Base-by-base conservation (phyloP, 805 yeast species). In the Diddensiella transvaalensis region DNA sequence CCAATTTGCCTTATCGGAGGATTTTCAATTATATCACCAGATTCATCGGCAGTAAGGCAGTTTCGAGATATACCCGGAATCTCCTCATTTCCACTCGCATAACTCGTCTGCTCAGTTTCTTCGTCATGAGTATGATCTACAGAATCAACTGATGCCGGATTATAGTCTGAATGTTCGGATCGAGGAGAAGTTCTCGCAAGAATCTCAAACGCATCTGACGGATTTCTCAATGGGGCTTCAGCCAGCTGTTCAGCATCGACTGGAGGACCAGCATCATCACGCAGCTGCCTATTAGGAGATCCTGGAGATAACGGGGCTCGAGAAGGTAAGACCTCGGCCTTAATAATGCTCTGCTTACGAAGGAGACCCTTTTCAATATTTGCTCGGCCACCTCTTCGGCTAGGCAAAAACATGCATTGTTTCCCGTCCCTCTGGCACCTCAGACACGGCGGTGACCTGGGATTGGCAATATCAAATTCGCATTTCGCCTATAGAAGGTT, bases 381-480 rank as follows among this genome's bases (percentile, higher is more conserved):
- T 18, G 22, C 24, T 13, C 15, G 11, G 2, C 77, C 76, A 21
- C 83, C 82, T 50, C 84, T 69, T 39, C 77, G 70, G 42, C 76
- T 71, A 18, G 77, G 80, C 15, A 76, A 74, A 53, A 85, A 81
- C 8, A 83, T 81, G 66, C 97, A 89, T 56, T 83, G 87, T 55
- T 78, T 79, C 8, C 93, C 71, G 60, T 89, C 96, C 43, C 96
- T 72, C 52, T 75, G 73, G 60, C 97, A 89, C 43, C 96, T 69
- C 1, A 79, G 82, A 71, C 97, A 89, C 3, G 91, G 91, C 2
- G 91, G 91, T 26, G 32, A 26, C 2, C 78, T 80, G 40, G 74
- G 73, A 0, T 80, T 84, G 4, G 79, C 78, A 6, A 81, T 77
- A 1, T 95, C 95, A 54, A 89, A 67, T 60, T 87, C 93, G 69